Evolutionary conservation across 768 basidiomycete species (phyloP), one percentile per base, ranked within the genome.

Genomic region (Rhodotorula diobovata): DNA sequence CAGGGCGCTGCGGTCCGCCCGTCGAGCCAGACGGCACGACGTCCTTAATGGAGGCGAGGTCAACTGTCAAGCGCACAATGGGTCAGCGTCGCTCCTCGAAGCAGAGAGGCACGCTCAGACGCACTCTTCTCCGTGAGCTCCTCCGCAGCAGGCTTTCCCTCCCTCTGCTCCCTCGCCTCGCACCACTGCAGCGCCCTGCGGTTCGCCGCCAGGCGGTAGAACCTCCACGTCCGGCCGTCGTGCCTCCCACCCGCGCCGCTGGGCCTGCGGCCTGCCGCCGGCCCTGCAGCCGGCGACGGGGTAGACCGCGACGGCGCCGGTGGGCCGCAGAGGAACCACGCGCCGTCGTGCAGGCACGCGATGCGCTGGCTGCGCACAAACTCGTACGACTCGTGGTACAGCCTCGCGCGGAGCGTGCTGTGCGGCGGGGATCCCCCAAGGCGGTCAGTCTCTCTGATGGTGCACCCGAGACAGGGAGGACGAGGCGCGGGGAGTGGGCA

Each of bases 311-410:
- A 96, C n/a, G n/a, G n/a, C n/a, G n/a, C n/a, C n/a, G n/a, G n/a
- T n/a, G n/a, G n/a, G n/a, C n/a, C n/a, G 41, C 76, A 89, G 72
- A 90, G 86, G 80, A 96, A 94, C 93, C 93, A 96, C 32, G 91
- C 89, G 43, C 93, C 93, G 78, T 92, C 89, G 57, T 91, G 82
- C 50, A 96, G 81, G 77, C 92, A 94, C 73, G 90, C 88, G 77
- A 93, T 88, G 63, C 93, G 85, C 80, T 96, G 93, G 78, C 90
- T 88, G 53, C 88, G 85, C 32, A 96, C 90, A 77, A 93, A 94
- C 77, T 92, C 90, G 74, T 86, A 91, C 23, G 90, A 92, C 79
- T 96, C 93, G 77, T 87, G 91, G 83, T 90, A 90, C 32, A 96
- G 83, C 74, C 91, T 90, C 54, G 87, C 87, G 30, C 91, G 87